Base-by-base conservation (phyloP, 345 rosid species). In the Alliaria petiolata region DNA sequence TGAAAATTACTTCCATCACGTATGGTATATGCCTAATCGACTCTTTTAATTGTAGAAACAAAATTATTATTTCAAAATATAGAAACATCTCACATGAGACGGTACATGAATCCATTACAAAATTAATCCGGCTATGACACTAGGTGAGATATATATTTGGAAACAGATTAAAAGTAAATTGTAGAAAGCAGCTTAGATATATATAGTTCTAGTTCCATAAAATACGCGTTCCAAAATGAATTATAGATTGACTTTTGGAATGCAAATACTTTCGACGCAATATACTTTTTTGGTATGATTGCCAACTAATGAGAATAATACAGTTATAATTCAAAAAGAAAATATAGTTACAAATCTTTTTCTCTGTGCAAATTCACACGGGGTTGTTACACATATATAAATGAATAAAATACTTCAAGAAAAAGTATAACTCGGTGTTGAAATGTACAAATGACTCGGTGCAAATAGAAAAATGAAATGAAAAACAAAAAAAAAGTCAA, bases 401-500 rank as follows among this genome's bases (percentile, higher is more conserved):
- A 22, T 22, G 1, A 22, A 3, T 22, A 22, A 22, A 22, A 22
- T 1, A 22, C 25, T 22, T 22, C 25, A 22, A 22, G 25, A 22
- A 22, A 22, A 22, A 22, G 25, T 22, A 22, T 22, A 22, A 22
- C 25, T 22, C 25, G 25, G 25, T 22, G 25, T 22, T 22, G 25
- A 22, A 22, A 22, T 22, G 25, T 22, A 22, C 25, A 22, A 43
- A 65, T n/a, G 44, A 73, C 17, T 65, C 44, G 35, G 66, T 57
- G 13, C 25, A 34, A 28, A 57, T 3, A 40, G 25, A 17, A 46
- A 36, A 5, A 35, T 17, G 36, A 47, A 17, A 46, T 4, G 6
- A 17, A 22, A 22, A 22, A 22, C 3, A 22, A 30, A 54, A 31
- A 60, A 4, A 69, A 76, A 15, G 79, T 76, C 79, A 76, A 76